These are phyloP conservation scores for Aspergillus costaricaensis DNA, from an alignment of 2,329 filamentous ascomycete species.

Conservation along the genomic window DNA sequence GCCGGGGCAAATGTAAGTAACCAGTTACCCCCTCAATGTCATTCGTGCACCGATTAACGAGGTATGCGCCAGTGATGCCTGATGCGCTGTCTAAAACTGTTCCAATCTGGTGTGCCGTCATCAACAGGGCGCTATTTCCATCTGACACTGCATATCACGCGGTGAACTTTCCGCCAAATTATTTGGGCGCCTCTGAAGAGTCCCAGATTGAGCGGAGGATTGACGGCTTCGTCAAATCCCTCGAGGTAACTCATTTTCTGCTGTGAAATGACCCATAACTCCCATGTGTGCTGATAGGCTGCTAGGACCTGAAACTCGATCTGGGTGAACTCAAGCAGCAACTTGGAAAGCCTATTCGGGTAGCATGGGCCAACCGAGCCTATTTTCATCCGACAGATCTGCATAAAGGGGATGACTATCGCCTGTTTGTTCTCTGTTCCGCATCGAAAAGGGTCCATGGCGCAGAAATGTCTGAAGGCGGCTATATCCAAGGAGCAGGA, in stretches of 20 bases:
- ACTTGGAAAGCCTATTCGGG: conserved; percentile 71
- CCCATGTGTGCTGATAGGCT: conserved; percentile 9
- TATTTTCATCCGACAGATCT: conserved; percentile 54
- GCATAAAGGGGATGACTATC: conserved; percentile 55
- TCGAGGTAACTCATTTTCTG: conserved; percentile 41
- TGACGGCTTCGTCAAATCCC: conserved; percentile 55
- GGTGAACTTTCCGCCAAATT: conserved; percentile 71
- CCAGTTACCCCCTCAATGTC: not conserved
- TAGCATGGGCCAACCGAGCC: conserved; percentile 77
- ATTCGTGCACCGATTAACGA: conserved; percentile 23
- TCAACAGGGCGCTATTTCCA: conserved; percentile 79
- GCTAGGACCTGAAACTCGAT: conserved; percentile 63
- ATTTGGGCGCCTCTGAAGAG: conserved; percentile 74
- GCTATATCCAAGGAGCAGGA: conserved; percentile 91
- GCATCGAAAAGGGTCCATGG: conserved; percentile 72
- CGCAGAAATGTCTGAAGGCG: conserved; percentile 67
- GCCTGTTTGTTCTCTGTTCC: conserved; percentile 81
- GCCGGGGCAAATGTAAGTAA: conserved; percentile 75
- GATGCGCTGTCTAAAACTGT: conserved; percentile 93
- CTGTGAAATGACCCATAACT: not conserved
- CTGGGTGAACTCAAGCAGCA: conserved; percentile 55
- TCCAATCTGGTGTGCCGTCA: conserved; percentile 86
- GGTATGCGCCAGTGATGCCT: conserved; percentile 67
- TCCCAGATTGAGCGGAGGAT: conserved; percentile 72
- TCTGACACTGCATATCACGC: conserved; percentile 48